These are phyloP conservation scores for Fusarium sp. DNA, from an alignment of 2,329 filamentous ascomycete species.

Conservation along the genomic window DNA sequence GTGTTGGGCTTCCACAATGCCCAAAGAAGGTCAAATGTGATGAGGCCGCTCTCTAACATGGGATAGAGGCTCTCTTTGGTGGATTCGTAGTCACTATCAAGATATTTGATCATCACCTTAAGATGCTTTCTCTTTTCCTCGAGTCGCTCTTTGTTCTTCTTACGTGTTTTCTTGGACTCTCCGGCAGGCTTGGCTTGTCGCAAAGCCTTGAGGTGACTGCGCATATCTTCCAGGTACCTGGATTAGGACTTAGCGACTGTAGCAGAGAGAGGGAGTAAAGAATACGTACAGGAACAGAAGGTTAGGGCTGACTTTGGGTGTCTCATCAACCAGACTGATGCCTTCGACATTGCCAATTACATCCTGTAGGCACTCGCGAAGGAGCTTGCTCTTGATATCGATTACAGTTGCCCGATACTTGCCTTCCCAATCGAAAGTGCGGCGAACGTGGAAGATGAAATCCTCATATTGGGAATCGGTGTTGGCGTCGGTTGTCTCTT, in stretches of 20 bases:
- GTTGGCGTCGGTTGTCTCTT: constrained; percentile 59
- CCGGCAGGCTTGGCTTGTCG: constrained; percentile 63
- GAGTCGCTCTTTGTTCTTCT: constrained; percentile 67
- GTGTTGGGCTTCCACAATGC: constrained; percentile 89
- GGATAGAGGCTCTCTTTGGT: constrained; percentile 81
- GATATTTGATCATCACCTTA: constrained; percentile 76
- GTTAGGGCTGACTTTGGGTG: constrained; percentile 76
- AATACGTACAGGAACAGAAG: constrained; percentile 68
- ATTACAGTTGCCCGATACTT: constrained; percentile 77
- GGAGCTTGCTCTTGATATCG: constrained; percentile 84
- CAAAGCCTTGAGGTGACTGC: constrained; percentile 68
- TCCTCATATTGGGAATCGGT: constrained; percentile 72
- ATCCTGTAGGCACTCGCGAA: constrained; percentile 69
- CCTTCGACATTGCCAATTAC: constrained; percentile 54
- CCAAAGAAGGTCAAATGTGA: constrained; percentile 90
- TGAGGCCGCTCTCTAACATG: constrained; percentile 81
- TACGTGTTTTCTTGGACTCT: constrained; percentile 63
- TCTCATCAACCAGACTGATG: constrained; percentile 81
- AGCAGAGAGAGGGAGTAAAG: background rate
- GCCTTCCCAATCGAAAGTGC: constrained; percentile 85
- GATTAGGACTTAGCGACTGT: constrained; percentile 32
- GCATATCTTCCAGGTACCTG: constrained; percentile 81
- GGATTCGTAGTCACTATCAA: constrained; percentile 83
- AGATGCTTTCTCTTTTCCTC: constrained; percentile 69
- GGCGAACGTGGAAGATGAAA: constrained; percentile 83